Evolutionary conservation across 352 stramenopile genomes (phyloP).

Genomic region (Pythium brassicae): DNA sequence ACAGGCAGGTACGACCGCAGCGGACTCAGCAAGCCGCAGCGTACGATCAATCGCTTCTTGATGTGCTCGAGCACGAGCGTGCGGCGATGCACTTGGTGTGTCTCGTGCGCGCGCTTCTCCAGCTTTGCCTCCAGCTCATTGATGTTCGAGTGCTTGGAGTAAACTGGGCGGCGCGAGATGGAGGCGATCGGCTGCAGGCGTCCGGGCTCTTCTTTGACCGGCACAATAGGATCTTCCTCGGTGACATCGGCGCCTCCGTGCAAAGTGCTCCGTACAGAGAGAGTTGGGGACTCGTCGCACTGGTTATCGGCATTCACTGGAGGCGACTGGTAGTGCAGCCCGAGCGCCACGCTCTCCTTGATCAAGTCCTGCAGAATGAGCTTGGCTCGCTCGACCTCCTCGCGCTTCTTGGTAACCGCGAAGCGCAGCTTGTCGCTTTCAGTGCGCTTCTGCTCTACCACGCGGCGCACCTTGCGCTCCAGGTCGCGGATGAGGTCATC

Average conservation of each 20-base stretch:
- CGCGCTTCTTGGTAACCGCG: conserved; percentile 53
- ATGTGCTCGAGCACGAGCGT: conserved; percentile 79
- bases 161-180: conserved; percentile 72
- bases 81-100: conserved; percentile 50
- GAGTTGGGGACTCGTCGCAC: conserved; percentile 9
- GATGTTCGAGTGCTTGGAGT: conserved; percentile 85
- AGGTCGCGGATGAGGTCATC: conserved; percentile 76
- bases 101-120: conserved; percentile 52
- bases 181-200: conserved; percentile 68
- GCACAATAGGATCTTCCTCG: not conserved
- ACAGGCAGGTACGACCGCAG: not conserved
- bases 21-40: not conserved
- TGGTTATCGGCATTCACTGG: conserved; percentile 13
- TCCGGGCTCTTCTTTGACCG: conserved; percentile 41
- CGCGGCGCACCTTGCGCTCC: conserved; percentile 70
- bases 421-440: conserved; percentile 78
- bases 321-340: conserved; percentile 41
- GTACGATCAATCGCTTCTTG: conserved; percentile 61
- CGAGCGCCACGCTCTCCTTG: conserved; percentile 68
- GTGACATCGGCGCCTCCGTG: not conserved
- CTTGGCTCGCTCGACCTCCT: conserved; percentile 61
- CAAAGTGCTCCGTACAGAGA: not conserved
- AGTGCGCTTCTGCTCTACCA: conserved; percentile 73
- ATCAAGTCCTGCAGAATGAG: conserved; percentile 69
- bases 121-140: conserved; percentile 62